phyloP scores from a whole-genome alignment of 305 asterid species.

The Euphrasia arctica region DNA sequence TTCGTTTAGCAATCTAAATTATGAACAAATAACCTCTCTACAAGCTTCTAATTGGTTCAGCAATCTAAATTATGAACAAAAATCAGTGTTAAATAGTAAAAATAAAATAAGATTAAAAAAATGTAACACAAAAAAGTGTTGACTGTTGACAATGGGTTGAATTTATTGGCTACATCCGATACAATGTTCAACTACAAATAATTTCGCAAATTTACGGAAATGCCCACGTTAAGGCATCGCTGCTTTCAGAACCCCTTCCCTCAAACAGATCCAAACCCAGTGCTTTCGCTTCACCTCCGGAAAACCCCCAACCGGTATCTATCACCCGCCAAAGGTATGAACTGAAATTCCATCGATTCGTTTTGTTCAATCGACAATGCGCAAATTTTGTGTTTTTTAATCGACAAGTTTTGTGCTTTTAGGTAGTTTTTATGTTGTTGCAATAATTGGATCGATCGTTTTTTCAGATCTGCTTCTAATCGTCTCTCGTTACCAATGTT shows the following conservation, averaged over 20 bases:
- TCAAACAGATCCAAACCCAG: conserved; percentile 35
- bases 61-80: too few relatives aligned
- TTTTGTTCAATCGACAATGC: conserved; percentile 18
- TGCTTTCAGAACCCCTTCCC: conserved; percentile 19
- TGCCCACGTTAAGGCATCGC: conserved; percentile 9
- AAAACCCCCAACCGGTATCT: conserved; percentile 16
- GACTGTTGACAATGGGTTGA: too few relatives aligned
- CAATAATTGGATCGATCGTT: conserved; percentile 15
- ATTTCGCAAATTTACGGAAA: too few relatives aligned
- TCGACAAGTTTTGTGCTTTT: conserved; percentile 6
- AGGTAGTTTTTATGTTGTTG: not conserved
- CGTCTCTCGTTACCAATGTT: conserved; percentile 9
- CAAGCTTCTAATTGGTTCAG: too few relatives aligned
- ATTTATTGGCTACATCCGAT: too few relatives aligned
- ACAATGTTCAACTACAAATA: too few relatives aligned
- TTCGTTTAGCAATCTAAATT: too few relatives aligned
- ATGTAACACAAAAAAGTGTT: too few relatives aligned
- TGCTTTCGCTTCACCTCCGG: conserved; percentile 34
- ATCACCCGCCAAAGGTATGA: conserved; percentile 32
- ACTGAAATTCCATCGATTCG: conserved; percentile 12
- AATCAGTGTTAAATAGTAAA: too few relatives aligned
- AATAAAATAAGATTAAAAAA: too few relatives aligned
- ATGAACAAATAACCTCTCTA: too few relatives aligned
- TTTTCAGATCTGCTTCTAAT: conserved; percentile 28
- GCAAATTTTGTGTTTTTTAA: not conserved